phyloP scores from a whole-genome alignment of 139 green algal species.

The Coelastrella sp. region DNA sequence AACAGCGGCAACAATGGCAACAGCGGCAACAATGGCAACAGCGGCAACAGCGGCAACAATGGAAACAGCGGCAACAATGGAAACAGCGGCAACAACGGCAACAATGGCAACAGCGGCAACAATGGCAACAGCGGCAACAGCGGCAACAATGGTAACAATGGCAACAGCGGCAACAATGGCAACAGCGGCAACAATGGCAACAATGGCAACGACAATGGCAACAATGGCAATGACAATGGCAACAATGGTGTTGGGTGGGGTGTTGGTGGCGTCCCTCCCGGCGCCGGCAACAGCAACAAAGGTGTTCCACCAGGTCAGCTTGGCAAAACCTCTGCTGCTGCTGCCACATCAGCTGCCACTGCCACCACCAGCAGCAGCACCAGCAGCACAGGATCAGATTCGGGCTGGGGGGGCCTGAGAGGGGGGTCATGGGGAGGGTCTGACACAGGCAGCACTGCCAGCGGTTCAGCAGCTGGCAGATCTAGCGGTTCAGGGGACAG shows the following conservation, averaged over 20 bases:
- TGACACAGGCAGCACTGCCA: neutral
- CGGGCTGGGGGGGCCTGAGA: neutral
- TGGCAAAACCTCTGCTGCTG: neutral
- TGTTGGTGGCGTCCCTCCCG: neutral
- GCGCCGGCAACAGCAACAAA: neutral
- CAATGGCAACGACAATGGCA: too few relatives aligned
- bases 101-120: too few relatives aligned
- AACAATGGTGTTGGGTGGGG: neutral
- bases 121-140: too few relatives aligned
- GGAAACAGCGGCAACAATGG: too few relatives aligned
- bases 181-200: too few relatives aligned
- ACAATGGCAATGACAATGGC: neutral
- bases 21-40: too few relatives aligned
- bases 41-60: too few relatives aligned
- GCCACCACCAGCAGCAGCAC: neutral
- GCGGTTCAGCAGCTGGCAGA: neutral
- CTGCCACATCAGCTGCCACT: neutral
- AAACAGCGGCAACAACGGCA: too few relatives aligned
- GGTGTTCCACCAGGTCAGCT: neutral
- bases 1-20: too few relatives aligned
- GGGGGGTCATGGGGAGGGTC: neutral
- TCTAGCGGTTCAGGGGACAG: neutral
- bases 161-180: too few relatives aligned
- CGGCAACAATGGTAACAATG: too few relatives aligned
- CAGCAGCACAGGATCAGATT: neutral